These are phyloP conservation scores for Neolecta irregularis DNA, from an alignment of 1,139 yeast genomes.

Conservation along the genomic window DNA sequence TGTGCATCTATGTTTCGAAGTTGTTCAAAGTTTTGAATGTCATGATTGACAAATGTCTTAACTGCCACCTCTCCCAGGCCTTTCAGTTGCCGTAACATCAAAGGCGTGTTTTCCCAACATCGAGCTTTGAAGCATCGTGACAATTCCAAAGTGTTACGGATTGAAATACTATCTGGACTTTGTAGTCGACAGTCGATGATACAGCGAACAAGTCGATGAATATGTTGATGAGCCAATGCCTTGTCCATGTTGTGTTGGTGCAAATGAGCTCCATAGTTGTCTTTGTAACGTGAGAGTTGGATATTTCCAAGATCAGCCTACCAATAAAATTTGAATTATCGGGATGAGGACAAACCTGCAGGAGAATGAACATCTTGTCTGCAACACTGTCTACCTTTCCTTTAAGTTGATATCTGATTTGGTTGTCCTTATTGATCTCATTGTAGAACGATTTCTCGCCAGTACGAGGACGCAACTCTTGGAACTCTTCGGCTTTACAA, in stretches of 20 bases:
- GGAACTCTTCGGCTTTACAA: conserved; percentile 27
- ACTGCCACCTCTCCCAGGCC: conserved; percentile 31
- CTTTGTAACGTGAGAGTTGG: conserved; percentile 31
- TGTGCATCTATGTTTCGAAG: conserved; percentile 21
- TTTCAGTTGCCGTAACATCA: conserved; percentile 32
- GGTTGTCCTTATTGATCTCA: conserved; percentile 29
- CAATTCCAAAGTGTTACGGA: too few relatives aligned
- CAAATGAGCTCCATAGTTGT: conserved; percentile 25
- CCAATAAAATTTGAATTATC: neutral
- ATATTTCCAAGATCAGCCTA: conserved; percentile 26
- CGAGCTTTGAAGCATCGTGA: conserved; percentile 29
- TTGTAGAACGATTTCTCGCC: conserved; percentile 32
- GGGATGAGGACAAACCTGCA: too few relatives aligned
- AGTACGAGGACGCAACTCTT: conserved; percentile 27
- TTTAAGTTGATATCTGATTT: conserved; percentile 24
- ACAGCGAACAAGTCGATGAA: conserved; percentile 30
- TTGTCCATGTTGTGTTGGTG: conserved; percentile 32
- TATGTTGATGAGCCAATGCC: conserved; percentile 27
- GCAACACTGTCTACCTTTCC: conserved; percentile 21
- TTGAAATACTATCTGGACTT: too few relatives aligned
- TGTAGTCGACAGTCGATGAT: conserved; percentile 33
- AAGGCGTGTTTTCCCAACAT: conserved; percentile 36
- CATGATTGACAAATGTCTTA: conserved; percentile 26
- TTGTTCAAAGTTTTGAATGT: conserved; percentile 24
- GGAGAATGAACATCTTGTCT: conserved; percentile 5